Conservation (phyloP, 768 basidiomycete species). For the Pulveroboletus sp. region DNA sequence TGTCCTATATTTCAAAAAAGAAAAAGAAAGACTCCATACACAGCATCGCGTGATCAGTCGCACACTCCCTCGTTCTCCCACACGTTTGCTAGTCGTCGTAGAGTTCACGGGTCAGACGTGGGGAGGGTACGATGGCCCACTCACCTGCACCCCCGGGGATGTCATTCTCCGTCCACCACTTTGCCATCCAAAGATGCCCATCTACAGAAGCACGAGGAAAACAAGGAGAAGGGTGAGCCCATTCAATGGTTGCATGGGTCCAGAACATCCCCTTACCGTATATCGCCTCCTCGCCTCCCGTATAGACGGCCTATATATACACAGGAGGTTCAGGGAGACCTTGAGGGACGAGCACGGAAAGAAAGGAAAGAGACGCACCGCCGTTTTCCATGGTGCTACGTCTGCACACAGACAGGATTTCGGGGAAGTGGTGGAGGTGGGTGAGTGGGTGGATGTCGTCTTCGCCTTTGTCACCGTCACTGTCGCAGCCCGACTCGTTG, state of each 20-base stretch:
- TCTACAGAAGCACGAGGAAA: constrained; percentile 17
- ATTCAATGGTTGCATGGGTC: not conserved
- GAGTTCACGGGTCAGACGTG: not conserved
- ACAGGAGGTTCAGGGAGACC: too few species aligned
- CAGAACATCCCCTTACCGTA: constrained; percentile 32
- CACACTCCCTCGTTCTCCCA: constrained; percentile 36
- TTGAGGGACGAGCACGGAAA: not conserved
- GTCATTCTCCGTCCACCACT: constrained; percentile 47
- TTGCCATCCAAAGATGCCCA: constrained; percentile 47
- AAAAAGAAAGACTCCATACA: not conserved
- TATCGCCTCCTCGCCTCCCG: constrained; percentile 36
- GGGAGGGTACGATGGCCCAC: not conserved
- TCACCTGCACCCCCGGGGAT: constrained; percentile 26
- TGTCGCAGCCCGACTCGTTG: not conserved
- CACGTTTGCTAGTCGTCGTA: constrained; percentile 20
- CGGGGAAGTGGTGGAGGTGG: constrained; percentile 13
- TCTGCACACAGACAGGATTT: constrained; percentile 36
- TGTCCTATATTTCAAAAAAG: too few species aligned
- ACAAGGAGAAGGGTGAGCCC: not conserved
- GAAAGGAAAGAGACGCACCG: constrained; percentile 10
- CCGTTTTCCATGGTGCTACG: constrained; percentile 39
- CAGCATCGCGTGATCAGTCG: constrained; percentile 6
- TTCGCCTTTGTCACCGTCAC: not conserved
- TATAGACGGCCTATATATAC: constrained; percentile 25
- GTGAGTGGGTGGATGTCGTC: not conserved